Evolutionary conservation across 768 basidiomycete genomes (phyloP).

Genomic region (Hericium erinaceus): DNA sequence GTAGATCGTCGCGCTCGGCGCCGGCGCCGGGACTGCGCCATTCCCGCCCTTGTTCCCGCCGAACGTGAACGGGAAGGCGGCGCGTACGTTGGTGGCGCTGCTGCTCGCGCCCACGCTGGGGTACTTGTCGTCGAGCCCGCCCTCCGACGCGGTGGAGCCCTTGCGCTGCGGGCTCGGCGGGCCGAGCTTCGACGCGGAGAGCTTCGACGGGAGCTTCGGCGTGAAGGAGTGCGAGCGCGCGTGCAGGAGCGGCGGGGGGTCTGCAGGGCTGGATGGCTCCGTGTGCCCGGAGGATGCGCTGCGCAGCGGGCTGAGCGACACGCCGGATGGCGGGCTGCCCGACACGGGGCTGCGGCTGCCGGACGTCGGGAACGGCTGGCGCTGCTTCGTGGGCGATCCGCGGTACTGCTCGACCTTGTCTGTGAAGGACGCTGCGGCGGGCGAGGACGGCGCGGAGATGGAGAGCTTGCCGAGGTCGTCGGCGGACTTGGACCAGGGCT

Average conservation of each 20-base stretch:
- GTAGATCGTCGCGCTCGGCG: slow-evolving; percentile 9
- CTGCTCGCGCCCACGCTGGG: neutral
- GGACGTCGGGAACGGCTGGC: slow-evolving; percentile 23
- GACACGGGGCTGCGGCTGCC: slow-evolving; percentile 5
- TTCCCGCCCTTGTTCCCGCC: slow-evolving; percentile 13
- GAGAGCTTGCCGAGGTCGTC: slow-evolving; percentile 64
- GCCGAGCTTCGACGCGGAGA: slow-evolving; percentile 43
- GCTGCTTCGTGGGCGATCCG: slow-evolving; percentile 24
- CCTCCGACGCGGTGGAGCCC: slow-evolving; percentile 19
- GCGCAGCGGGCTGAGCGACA: slow-evolving; percentile 26
- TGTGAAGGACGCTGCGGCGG: slow-evolving; percentile 43
- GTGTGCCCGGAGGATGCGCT: slow-evolving; percentile 9
- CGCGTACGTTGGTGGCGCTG: slow-evolving; percentile 4
- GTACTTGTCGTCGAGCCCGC: slow-evolving; percentile 1
- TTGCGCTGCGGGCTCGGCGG: slow-evolving; percentile 43
- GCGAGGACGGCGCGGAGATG: slow-evolving; percentile 22
- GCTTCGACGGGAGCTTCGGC: slow-evolving; percentile 61
- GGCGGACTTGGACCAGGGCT: slow-evolving; percentile 60
- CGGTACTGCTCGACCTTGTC: slow-evolving; percentile 61
- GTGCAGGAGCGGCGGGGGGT: slow-evolving; percentile 27
- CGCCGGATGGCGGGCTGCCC: slow-evolving; percentile 13
- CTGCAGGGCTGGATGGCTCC: slow-evolving; percentile 15
- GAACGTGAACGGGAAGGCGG: slow-evolving; percentile 24
- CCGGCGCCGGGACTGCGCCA: slow-evolving; percentile 6
- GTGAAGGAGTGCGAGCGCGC: slow-evolving; percentile 63